Evolutionary conservation across 306 rosid species (phyloP), one percentile per base, ranked within the genome.

Genomic region (Vigna nakashimae): DNA sequence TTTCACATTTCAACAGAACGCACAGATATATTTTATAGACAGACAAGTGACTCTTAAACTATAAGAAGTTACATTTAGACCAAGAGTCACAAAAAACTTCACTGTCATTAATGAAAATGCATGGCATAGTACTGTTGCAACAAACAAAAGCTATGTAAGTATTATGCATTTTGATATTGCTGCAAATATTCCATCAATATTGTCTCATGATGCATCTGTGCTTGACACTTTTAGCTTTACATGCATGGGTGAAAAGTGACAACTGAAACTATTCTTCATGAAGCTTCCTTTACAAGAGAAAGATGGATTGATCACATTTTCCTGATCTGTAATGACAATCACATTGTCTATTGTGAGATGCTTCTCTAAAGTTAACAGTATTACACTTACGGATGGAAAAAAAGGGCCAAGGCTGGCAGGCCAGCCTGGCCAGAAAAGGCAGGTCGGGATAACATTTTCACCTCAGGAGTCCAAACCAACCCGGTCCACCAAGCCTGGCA

Each of bases 161-260:
- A 9, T 42, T 18, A 15, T 64, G 65, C 50, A 40, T 65, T 57
- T 80, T 75, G 60, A 71, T 65, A 26, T 28, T 70, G 71, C 65
- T 75, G 71, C 40, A 8, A 70, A 46, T 18, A 15, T 52, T 76
- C 59, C 65, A 55, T 75, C 38, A 65, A 56, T 46, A 32, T 67
- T 9, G 26, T 66, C 52, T 55, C 56, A 48, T 16, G 28, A 70
- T 4, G 1, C 40, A 74, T 36, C 12, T 34, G 51, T 71, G 38
- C 36, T 4, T 49, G 63, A 63, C 57, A 55, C 60, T 69, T 38
- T 65, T 70, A 32, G 28, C 65, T 72, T 76, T 64, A 63, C 36
- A 55, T 70, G 52, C 75, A 40, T 34, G 55, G 24, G 70, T 43
- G 63, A 58, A 69, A 55, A 14, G 1, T 67, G 72, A 43, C 4